Conservation (phyloP, 345 rosid genomes). For the Melastoma malabathricum region DNA sequence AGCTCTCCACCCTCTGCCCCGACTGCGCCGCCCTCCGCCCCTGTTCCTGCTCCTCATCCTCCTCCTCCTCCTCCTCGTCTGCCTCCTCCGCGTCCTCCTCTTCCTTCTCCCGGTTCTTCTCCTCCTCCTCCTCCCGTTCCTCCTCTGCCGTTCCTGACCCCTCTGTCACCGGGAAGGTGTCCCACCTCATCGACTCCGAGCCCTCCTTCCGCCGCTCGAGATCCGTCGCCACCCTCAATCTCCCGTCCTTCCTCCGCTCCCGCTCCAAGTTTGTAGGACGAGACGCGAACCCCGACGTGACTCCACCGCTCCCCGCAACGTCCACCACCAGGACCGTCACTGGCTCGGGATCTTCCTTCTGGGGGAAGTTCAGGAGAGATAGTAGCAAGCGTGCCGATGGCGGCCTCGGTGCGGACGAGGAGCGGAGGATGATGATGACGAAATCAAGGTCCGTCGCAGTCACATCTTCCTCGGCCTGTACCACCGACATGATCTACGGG, state of each 20-base stretch:
- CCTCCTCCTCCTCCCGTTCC: constrained; percentile 1
- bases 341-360: constrained; percentile 39
- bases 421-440: constrained; percentile 48
- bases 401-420: constrained; percentile 8
- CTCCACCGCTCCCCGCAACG: neutral
- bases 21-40: constrained; percentile 70
- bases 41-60: constrained; percentile 41
- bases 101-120: constrained; percentile 20
- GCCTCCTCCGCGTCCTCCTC: constrained; percentile 36
- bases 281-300: neutral
- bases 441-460: constrained; percentile 81
- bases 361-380: constrained; percentile 33
- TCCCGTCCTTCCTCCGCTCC: constrained; percentile 38
- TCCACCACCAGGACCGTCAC: constrained; percentile 2
- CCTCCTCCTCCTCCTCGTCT: constrained; percentile 19
- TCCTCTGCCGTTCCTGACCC: constrained; percentile 10
- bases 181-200: constrained; percentile 48
- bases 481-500: neutral
- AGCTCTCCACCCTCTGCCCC: constrained; percentile 67
- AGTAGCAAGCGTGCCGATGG: constrained; percentile 19
- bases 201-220: constrained; percentile 72
- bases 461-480: neutral
- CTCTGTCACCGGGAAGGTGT: constrained; percentile 21
- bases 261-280: constrained; percentile 15
- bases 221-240: constrained; percentile 29